Base-by-base conservation (phyloP, 257 asterid genomes). In the Nicotiana benthamiana region DNA sequence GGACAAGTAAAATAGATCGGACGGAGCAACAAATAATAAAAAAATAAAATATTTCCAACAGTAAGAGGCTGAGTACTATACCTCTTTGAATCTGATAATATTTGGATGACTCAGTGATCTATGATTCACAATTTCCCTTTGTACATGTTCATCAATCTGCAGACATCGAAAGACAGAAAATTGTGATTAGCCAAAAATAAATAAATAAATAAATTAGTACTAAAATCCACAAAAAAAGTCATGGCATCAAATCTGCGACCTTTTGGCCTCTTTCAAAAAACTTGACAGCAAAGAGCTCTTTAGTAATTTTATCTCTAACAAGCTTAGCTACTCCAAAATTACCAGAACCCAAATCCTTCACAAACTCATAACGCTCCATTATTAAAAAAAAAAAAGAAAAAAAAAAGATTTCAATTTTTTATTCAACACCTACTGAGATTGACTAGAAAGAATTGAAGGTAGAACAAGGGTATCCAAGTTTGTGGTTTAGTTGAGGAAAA, bases 81-180 rank as follows among this genome's bases (percentile, higher is more conserved):
- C 97, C 94, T 94, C 97, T 83, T 91, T 94, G 88, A 92, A 94
- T 43, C 97, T 92, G 84, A 94, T 91, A 27, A 94, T 94, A 75
- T 94, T 94, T 8, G 96, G 97, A 83, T 94, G 97, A 4, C 90
- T 86, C 81, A 94, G 93, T 7, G 97, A 92, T 80, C 97, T 84
- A 84, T 91, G 97, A 77, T 94, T 92, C 32, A 94, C 91, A 36
- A 94, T 94, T 72, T 93, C 98, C 78, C 98, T 86, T 1, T 91
- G 96, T 18, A 92, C 97, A 82, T 93, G 91, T 79, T 89, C 98
- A 83, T 93, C 97, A 80, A 92, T 92, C 97, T 92, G 88, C 87
- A 81, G 40, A 8, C 3, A 2, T 5, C 59, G 46, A 5, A 12
- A 18, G 17, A 9, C 9, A 28, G 18, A 34, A 48, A 53, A 66